Evolutionary conservation across 352 stramenopile species (phyloP).

Genomic region (Pythium aristosporum): DNA sequence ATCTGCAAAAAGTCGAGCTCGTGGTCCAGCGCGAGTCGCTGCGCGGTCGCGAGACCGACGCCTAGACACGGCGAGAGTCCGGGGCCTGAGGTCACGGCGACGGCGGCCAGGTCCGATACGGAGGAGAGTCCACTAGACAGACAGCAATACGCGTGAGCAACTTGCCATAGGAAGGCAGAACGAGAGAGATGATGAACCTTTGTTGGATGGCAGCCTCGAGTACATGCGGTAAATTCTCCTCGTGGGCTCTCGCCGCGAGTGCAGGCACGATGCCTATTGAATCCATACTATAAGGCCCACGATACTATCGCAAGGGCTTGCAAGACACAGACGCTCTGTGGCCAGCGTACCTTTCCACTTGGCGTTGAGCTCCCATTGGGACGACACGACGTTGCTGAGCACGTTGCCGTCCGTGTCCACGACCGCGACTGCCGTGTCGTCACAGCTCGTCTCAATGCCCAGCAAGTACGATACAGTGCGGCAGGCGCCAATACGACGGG

Average conservation of each 20-base stretch:
- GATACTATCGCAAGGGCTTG: not conserved
- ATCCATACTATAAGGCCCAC: not conserved
- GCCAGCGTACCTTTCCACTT: conserved; percentile 69
- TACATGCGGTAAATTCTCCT: conserved; percentile 94
- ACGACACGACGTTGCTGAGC: conserved; percentile 92
- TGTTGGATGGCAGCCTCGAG: conserved; percentile 88
- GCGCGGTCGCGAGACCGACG: conserved; percentile 86
- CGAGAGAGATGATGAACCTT: conserved; percentile 43
- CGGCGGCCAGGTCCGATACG: conserved; percentile 88
- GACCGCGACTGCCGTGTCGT: conserved; percentile 93
- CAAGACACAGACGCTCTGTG: not conserved
- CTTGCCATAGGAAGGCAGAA: not conserved
- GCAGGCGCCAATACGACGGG: not conserved
- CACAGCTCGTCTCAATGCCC: conserved; percentile 95
- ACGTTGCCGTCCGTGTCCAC: conserved; percentile 90
- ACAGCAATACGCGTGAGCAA: not conserved
- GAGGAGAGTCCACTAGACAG: conserved; percentile 53
- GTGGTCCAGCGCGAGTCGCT: conserved; percentile 85
- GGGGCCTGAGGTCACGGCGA: conserved; percentile 96
- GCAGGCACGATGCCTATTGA: conserved; percentile 93
- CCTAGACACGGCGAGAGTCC: conserved; percentile 97
- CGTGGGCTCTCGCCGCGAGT: conserved; percentile 92
- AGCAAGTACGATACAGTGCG: conserved; percentile 74
- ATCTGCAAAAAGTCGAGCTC: conserved; percentile 94
- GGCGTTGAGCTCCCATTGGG: conserved; percentile 89